Evolutionary conservation across 1,139 yeast species (phyloP).

Genomic region (Geotrichum australiense): DNA sequence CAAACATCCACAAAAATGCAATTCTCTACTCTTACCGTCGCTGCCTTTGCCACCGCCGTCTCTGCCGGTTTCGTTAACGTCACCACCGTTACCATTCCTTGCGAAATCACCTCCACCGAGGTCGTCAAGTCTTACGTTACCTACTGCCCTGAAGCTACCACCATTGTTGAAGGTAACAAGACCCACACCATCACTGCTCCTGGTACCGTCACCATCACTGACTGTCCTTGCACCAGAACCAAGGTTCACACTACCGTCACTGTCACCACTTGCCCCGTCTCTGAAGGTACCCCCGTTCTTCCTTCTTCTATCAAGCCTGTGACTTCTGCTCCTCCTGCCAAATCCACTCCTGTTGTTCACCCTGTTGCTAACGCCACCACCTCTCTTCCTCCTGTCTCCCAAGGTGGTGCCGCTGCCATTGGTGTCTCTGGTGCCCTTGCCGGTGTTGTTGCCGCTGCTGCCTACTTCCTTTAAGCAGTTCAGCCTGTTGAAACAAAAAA

Average conservation of each 20-base stretch:
- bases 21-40: constrained; percentile 25
- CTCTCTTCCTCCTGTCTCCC: constrained; percentile 21
- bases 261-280: constrained; percentile 38
- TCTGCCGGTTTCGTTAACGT: constrained; percentile 27
- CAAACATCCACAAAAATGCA: constrained; percentile 33
- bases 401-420: constrained; percentile 32
- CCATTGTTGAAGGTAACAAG: constrained; percentile 34
- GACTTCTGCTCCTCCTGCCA: constrained; percentile 14
- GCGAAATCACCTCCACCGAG: constrained; percentile 27
- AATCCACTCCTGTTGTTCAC: constrained; percentile 9
- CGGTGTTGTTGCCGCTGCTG: constrained; percentile 36
- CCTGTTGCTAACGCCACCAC: constrained; percentile 15
- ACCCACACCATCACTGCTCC: constrained; percentile 39
- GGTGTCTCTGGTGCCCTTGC: constrained; percentile 34
- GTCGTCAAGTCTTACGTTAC: constrained; percentile 37
- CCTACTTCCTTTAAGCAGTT: constrained; percentile 35
- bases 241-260: constrained; percentile 40
- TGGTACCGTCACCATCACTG: constrained; percentile 40
- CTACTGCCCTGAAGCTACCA: constrained; percentile 41
- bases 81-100: constrained; percentile 27
- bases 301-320: constrained; percentile 20
- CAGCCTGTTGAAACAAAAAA: too few species aligned
- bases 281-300: constrained; percentile 25
- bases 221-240: constrained; percentile 52
- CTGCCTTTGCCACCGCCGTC: constrained; percentile 25